Base-by-base conservation (phyloP, 2,329 filamentous ascomycete species). In the Furcasterigmium sp. region DNA sequence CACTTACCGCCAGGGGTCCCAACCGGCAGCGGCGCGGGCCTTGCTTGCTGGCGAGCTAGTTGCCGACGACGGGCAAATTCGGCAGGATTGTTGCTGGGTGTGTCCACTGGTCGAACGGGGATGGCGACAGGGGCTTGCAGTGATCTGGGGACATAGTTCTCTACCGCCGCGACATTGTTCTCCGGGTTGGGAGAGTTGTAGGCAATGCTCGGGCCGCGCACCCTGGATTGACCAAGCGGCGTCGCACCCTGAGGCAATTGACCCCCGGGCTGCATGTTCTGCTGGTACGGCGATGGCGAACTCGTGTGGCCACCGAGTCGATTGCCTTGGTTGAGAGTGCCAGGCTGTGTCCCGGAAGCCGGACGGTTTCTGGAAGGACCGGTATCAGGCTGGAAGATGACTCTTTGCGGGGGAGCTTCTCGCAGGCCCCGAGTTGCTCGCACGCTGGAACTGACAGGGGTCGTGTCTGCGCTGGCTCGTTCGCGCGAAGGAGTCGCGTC, bases 331-430 rank as follows among this genome's bases (percentile, higher is more conserved):
- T 18, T 35, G n/a, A 17, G 32, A 3, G 6, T 6, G 15, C n/a
- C 18, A 9, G 3, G 32, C 9, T 41, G 39, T 14, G 39, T n/a
- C 3, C 19, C 39, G 21, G 72, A 69, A 19, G 71, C 59, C 51
- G 85, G 79, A 42, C 85, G 77, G 8, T 76, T 78, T 49, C 87
- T 76, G 13, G 76, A 69, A 4, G 84, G 70, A 9, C 76, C 78
- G 3, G 82, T 82, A 54, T 94, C 88, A 23, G 88, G 88, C 58
- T 93, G 87, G 62, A 91, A 94, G 41, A 93, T 82, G 41, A 91
- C 82, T 49, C 88, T 76, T 58, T 91, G 88, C 1, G 88, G 84
- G 21, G 89, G 89, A n/a, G 87, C 87, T 60, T 93, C 87, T 51
- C 89, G 77, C 40, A 91, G 69, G 29, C 82, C 84, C 48, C 82